These are phyloP conservation scores for Sanguinoderma infundibulare DNA, from an alignment of 1,284 basidiomycete genomes.

Conservation along the genomic window DNA sequence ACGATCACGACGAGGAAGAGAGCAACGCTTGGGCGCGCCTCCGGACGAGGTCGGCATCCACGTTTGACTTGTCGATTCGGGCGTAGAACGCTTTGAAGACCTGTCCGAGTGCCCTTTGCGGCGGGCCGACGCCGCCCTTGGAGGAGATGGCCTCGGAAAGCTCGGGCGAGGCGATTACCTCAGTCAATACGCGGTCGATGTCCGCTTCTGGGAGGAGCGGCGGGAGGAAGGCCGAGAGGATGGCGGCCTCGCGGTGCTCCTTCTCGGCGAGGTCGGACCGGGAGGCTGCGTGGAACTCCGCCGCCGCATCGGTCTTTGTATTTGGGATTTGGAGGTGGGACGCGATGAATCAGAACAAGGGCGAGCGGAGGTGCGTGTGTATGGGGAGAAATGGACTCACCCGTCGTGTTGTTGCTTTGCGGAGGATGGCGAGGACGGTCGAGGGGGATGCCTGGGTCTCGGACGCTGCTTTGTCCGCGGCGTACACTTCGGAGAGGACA, in stretches of 20 bases:
- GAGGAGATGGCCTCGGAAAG: conserved; percentile 23
- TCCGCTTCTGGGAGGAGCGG: conserved; percentile 57
- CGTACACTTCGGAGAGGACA: conserved; percentile 69
- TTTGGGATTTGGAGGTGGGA: background rate
- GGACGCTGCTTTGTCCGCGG: conserved; percentile 60
- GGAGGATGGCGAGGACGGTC: conserved; percentile 53
- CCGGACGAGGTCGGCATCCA: conserved; percentile 62
- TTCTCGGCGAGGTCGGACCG: conserved; percentile 68
- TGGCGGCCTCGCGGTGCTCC: conserved; percentile 58
- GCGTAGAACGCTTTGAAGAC: conserved; percentile 68
- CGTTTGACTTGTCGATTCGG: conserved; percentile 59
- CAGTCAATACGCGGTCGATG: conserved; percentile 53
- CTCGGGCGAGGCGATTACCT: conserved; percentile 41
- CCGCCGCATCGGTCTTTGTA: conserved; percentile 60
- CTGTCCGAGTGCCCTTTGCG: conserved; percentile 47
- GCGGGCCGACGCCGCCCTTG: conserved; percentile 7
- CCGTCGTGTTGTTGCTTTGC: conserved; percentile 60
- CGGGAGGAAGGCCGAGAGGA: conserved; percentile 62
- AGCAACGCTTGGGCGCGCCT: conserved; percentile 50
- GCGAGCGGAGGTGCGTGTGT: background rate
- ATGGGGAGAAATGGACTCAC: conserved; percentile 43
- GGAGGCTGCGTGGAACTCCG: conserved; percentile 57
- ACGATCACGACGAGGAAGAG: conserved; percentile 11
- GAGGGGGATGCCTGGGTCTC: conserved; percentile 46
- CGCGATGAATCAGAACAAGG: too few relatives aligned